Percentiles rank a stretch among this genome's conserved stretches.
Conservation (phyloP, 345 rosid genomes). For the Populus ilicifolia region DNA sequence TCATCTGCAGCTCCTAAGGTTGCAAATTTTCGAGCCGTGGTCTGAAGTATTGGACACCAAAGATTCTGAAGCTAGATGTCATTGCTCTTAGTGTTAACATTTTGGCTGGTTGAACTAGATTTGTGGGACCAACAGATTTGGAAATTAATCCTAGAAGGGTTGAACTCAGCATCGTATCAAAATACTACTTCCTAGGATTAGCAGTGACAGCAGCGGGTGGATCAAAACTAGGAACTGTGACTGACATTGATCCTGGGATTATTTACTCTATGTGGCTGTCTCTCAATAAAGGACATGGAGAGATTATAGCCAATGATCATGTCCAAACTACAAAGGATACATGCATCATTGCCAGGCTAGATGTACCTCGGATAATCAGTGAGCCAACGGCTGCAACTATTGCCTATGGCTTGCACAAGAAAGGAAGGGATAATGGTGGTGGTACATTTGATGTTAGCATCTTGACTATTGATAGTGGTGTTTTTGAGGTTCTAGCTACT, state of each 20-base stretch:
- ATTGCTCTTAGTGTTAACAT: slow-evolving; percentile 30
- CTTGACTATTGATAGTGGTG: slow-evolving; percentile 45
- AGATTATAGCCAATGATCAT: slow-evolving; percentile 63
- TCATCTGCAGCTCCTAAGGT: slow-evolving; percentile 28
- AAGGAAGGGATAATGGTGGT: slow-evolving; percentile 44
- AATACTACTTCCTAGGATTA: slow-evolving; percentile 32
- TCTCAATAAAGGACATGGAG: slow-evolving; percentile 41
- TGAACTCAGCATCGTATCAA: slow-evolving; percentile 22
- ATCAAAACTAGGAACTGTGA: slow-evolving; percentile 42
- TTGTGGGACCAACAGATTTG: slow-evolving; percentile 19
- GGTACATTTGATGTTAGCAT: slow-evolving; percentile 56
- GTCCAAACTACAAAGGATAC: slow-evolving; percentile 43
- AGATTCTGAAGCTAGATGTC: slow-evolving; percentile 30
- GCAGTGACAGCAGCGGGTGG: slow-evolving; percentile 26
- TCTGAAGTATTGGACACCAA: slow-evolving; percentile 22
- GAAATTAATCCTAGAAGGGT: slow-evolving; percentile 33
- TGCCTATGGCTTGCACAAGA: slow-evolving; percentile 53
- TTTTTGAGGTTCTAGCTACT: slow-evolving; percentile 50
- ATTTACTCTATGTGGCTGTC: slow-evolving; percentile 56
- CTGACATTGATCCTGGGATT: slow-evolving; percentile 58
- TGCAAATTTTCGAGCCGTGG: slow-evolving; percentile 29
- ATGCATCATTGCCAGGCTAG: slow-evolving; percentile 34
- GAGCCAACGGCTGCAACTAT: slow-evolving; percentile 61
- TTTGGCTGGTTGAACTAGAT: slow-evolving; percentile 28
- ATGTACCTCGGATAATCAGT: slow-evolving; percentile 50